A percentile compares a stretch with the other conserved stretches of the same genome.
These are phyloP conservation scores for Vaccinium darrowii DNA, from an alignment of 148 eudicot species.

Conservation along the genomic window DNA sequence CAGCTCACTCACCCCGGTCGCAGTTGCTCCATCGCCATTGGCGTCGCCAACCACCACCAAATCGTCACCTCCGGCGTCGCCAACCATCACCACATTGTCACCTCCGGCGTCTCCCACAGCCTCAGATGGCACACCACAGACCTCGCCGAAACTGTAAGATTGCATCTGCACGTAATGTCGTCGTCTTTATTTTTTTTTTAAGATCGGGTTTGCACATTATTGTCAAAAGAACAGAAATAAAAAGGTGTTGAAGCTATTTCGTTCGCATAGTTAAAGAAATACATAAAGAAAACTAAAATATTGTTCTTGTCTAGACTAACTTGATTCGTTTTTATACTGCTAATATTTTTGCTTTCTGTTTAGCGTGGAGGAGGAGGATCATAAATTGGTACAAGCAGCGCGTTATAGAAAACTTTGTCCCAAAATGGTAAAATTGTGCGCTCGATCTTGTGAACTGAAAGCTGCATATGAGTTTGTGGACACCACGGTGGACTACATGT, in stretches of 20 bases:
- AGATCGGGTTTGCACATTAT: background rate
- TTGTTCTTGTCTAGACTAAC: background rate
- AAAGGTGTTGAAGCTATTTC: background rate
- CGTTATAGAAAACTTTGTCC: background rate
- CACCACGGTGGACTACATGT: background rate
- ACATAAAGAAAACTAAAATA: background rate
- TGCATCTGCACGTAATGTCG: background rate
- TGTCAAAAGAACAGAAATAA: background rate
- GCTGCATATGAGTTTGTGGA: background rate
- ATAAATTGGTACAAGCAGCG: background rate
- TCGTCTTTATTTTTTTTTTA: background rate
- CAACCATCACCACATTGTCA: background rate
- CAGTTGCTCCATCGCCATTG: background rate
- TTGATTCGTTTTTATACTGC: background rate
- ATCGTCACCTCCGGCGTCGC: background rate
- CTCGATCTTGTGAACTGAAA: background rate
- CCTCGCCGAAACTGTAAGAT: background rate
- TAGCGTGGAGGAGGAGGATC: background rate
- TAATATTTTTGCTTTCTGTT: background rate
- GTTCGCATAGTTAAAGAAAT: background rate
- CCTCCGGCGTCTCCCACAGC: background rate
- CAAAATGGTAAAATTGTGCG: background rate
- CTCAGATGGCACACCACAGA: background rate
- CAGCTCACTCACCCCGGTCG: background rate
- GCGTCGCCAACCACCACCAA: background rate